Conservation (phyloP, 345 rosid genomes). For the Cardiospermum halicacabum region DNA sequence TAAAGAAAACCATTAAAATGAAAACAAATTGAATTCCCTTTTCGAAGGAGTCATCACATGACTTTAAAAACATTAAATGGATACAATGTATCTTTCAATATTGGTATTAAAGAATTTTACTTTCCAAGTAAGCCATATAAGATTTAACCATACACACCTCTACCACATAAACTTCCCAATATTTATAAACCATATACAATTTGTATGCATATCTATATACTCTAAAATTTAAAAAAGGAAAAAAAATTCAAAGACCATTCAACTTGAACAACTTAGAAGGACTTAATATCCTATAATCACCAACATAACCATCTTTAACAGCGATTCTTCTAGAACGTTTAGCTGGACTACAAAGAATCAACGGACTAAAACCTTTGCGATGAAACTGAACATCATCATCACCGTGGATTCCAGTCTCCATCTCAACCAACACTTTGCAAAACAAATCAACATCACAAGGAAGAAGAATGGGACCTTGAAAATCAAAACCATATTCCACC, state of each 20-base stretch:
- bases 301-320: slow-evolving; percentile 17
- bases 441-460: slow-evolving; percentile 75
- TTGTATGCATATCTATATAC: too few relatives aligned
- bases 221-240: too few relatives aligned
- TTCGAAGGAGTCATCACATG: too few relatives aligned
- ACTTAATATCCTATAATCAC: slow-evolving; percentile 37
- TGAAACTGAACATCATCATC: background rate
- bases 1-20: too few relatives aligned
- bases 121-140: too few relatives aligned
- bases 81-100: too few relatives aligned
- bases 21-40: too few relatives aligned
- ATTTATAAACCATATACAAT: too few relatives aligned
- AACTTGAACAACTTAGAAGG: slow-evolving; percentile 34
- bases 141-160: too few relatives aligned
- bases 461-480: slow-evolving; percentile 63
- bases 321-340: slow-evolving; percentile 5
- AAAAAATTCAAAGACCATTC: slow-evolving; percentile 17
- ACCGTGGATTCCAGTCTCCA: slow-evolving; percentile 32
- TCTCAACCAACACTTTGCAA: slow-evolving; percentile 48
- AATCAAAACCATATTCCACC: slow-evolving; percentile 49
- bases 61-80: too few relatives aligned
- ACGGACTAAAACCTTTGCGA: slow-evolving; percentile 21
- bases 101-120: too few relatives aligned
- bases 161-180: too few relatives aligned
- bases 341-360: slow-evolving; percentile 19